A percentile compares a stretch with the other conserved stretches of the same genome.
These are phyloP conservation scores for Trichosporon sp. DNA, from an alignment of 1,284 basidiomycete genomes.

Conservation along the genomic window DNA sequence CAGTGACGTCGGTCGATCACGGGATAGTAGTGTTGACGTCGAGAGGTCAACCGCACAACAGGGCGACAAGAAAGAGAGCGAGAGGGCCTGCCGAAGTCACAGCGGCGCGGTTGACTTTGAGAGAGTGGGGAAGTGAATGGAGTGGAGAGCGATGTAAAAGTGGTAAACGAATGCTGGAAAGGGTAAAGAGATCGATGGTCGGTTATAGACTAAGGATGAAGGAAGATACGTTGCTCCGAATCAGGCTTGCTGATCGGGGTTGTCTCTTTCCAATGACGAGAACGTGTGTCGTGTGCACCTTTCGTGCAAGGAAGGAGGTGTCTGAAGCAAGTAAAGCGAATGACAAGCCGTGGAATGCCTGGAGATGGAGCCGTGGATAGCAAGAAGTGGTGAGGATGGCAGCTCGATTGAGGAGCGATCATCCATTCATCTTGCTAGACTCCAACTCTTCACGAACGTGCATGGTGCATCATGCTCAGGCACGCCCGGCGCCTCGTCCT, in stretches of 20 bases:
- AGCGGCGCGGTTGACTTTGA: background rate
- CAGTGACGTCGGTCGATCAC: constrained; percentile 19
- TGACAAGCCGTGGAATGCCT: background rate
- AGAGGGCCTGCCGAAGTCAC: background rate
- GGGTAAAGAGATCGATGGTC: constrained; percentile 1
- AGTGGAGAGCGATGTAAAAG: background rate
- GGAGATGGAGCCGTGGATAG: background rate
- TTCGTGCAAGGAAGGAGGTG: background rate
- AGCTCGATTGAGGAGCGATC: background rate
- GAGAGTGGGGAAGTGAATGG: background rate
- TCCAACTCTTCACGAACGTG: constrained; percentile 8
- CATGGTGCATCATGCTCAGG: constrained; percentile 10
- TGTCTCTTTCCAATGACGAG: background rate
- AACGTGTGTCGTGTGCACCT: constrained; percentile 18
- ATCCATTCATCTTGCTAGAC: constrained; percentile 11
- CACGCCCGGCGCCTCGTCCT: constrained; percentile 18
- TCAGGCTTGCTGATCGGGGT: background rate
- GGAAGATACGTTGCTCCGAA: background rate
- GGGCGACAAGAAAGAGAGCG: background rate
- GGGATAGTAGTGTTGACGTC: background rate
- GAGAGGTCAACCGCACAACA: background rate
- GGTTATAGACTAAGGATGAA: background rate
- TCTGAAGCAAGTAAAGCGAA: background rate
- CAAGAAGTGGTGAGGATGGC: background rate
- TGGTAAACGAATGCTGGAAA: constrained; percentile 7